Percentiles rank a stretch among this genome's conserved stretches.
Conservation (phyloP, 1,284 basidiomycete genomes). For the Cutaneotrichosporon spelunceum region DNA sequence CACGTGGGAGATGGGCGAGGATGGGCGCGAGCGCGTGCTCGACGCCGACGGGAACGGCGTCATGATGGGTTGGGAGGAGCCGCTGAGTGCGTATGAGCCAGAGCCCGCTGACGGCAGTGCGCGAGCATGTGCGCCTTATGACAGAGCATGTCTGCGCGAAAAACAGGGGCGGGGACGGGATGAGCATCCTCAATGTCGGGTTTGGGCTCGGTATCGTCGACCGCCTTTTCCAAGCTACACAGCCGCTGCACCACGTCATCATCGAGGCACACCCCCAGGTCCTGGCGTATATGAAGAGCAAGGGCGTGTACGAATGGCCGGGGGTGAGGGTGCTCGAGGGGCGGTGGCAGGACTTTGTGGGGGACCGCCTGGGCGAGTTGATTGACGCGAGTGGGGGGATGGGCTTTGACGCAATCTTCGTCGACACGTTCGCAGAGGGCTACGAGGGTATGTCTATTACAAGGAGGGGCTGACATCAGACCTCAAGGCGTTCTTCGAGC, state of each 20-base stretch:
- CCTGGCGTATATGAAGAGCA: constrained; percentile 66
- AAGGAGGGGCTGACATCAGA: constrained; percentile 51
- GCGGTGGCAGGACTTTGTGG: constrained; percentile 79
- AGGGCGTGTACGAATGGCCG: constrained; percentile 72
- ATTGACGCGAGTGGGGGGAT: constrained; percentile 40
- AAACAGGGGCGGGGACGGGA: constrained; percentile 50
- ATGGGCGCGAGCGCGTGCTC: constrained; percentile 66
- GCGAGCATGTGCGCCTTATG: constrained; percentile 55
- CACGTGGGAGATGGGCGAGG: constrained; percentile 65
- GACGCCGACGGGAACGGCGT: constrained; percentile 66
- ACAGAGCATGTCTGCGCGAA: constrained; percentile 57
- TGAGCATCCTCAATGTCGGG: constrained; percentile 83
- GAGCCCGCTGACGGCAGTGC: constrained; percentile 50
- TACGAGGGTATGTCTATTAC: constrained; percentile 60
- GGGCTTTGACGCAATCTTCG: constrained; percentile 86
- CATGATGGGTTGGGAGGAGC: constrained; percentile 94
- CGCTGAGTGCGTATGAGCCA: constrained; percentile 60
- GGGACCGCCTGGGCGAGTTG: constrained; percentile 47
- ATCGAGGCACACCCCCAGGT: constrained; percentile 95
- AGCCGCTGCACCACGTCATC: constrained; percentile 71
- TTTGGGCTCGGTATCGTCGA: constrained; percentile 96
- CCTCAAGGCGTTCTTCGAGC: constrained; percentile 77
- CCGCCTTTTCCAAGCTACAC: constrained; percentile 64
- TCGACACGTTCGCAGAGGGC: constrained; percentile 91
- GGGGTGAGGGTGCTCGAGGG: constrained; percentile 82